These are phyloP conservation scores for Boechera stricta DNA, from an alignment of 345 rosid species.

Conservation along the genomic window DNA sequence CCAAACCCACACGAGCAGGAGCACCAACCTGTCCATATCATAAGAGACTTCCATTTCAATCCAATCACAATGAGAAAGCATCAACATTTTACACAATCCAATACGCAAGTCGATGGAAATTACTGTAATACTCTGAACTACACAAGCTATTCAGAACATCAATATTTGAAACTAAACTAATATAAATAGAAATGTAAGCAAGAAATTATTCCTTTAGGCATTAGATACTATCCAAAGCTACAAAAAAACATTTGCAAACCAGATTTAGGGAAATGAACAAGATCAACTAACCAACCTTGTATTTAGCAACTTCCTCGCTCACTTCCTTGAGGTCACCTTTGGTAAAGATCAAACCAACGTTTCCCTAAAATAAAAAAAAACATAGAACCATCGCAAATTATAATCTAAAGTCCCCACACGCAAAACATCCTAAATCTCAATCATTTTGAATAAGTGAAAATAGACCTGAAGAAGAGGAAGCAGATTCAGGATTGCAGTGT, in stretches of 20 bases:
- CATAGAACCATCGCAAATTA: background rate
- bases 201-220: background rate
- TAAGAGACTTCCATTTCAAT: background rate
- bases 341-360: slow-evolving; percentile 93
- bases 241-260: background rate
- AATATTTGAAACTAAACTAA: background rate
- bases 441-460: background rate
- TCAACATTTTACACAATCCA: background rate
- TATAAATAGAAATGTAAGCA: background rate
- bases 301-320: slow-evolving; percentile 89
- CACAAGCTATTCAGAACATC: background rate
- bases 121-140: background rate
- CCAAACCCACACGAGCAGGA: slow-evolving; percentile 98
- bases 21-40: slow-evolving; percentile 82
- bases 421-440: background rate
- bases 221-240: background rate
- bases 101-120: background rate
- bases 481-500: slow-evolving; percentile 51
- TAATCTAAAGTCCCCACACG: background rate
- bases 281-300: slow-evolving; percentile 62
- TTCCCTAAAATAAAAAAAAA: slow-evolving; percentile 58
- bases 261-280: background rate
- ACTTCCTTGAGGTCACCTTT: slow-evolving; percentile 99
- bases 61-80: background rate
- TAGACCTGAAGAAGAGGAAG: slow-evolving; percentile 61